Base-by-base conservation (phyloP, 768 basidiomycete genomes). In the Rhodotorula diobovata region DNA sequence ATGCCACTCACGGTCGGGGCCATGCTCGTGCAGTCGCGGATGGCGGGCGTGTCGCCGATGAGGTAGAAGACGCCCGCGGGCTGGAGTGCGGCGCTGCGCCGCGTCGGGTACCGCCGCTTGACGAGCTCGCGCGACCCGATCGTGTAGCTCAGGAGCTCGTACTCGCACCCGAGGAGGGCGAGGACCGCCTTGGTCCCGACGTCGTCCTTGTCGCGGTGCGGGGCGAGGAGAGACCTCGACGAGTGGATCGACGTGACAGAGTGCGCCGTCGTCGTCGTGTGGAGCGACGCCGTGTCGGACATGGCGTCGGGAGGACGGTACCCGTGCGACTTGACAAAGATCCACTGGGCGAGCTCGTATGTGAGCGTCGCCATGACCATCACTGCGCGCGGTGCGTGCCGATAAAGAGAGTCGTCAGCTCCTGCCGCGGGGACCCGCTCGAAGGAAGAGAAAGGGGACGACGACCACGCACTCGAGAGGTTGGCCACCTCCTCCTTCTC, bases 301-400 rank as follows among this genome's bases (percentile, higher is more conserved):
- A 45, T n/a, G 4, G n/a, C 11, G 58, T 68, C 71, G 23, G 28
- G 6, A 1, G 34, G 32, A n/a, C 30, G 61, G 50, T 63, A 69
- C 48, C 72, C 72, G 64, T 54, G 55, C 39, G 66, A 61, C 68
- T 70, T 66, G 68, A 67, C 65, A 20, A 15, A 69, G 51, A 73
- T 63, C 68, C 68, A 73, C 10, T 73, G 72, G 0, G 72, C 68
- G 5, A 73, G 61, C 51, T 73, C 72, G 58, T 61, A 34, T 11
- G 72, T 35, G 18, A 73, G 50, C 3, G 68, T 73, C 6, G 68
- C 72, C 8, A 73, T 57, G 28, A 70, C 39, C 56, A 73, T 46
- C 61, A 73, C 72, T 73, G 58, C 20, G 30, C 1, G 8, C 1
- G 32, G 2, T 18, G 41, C 5, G 41, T 3, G 14, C 14, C 12